phyloP scores from a whole-genome alignment of 768 basidiomycete genomes.

The Psilocybe cubensis region DNA sequence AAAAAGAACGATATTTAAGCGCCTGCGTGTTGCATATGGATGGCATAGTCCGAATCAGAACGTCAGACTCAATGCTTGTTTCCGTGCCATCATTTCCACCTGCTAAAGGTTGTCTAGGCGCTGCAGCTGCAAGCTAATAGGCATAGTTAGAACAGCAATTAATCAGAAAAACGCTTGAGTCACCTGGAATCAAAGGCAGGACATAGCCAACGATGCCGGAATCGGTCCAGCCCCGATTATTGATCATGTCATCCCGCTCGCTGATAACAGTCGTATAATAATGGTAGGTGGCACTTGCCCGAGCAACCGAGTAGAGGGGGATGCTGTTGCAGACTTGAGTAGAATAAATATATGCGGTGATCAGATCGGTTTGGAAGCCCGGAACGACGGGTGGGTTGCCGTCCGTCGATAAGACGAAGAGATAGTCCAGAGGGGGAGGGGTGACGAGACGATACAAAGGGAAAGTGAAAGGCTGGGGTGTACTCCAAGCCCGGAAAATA shows the following conservation, averaged over 20 bases:
- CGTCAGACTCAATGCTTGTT: too few species aligned
- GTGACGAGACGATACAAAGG: not conserved
- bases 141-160: too few species aligned
- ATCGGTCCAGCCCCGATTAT: not conserved
- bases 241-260: not conserved
- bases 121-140: too few species aligned
- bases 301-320: not conserved
- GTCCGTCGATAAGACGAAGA: not conserved
- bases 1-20: too few species aligned
- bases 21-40: too few species aligned
- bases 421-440: not conserved
- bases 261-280: not conserved
- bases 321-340: conserved; percentile 3
- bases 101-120: too few species aligned
- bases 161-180: too few species aligned
- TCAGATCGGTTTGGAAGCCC: not conserved
- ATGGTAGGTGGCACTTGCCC: not conserved
- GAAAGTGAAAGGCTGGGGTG: not conserved
- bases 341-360: not conserved
- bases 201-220: not conserved
- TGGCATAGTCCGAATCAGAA: too few species aligned
- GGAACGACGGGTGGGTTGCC: not conserved
- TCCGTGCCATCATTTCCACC: too few species aligned
- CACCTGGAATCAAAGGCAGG: not conserved
- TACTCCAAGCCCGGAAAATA: not conserved